Evolutionary conservation across 345 rosid species (phyloP).

Genomic region (Rhodomyrtus tomentosa): DNA sequence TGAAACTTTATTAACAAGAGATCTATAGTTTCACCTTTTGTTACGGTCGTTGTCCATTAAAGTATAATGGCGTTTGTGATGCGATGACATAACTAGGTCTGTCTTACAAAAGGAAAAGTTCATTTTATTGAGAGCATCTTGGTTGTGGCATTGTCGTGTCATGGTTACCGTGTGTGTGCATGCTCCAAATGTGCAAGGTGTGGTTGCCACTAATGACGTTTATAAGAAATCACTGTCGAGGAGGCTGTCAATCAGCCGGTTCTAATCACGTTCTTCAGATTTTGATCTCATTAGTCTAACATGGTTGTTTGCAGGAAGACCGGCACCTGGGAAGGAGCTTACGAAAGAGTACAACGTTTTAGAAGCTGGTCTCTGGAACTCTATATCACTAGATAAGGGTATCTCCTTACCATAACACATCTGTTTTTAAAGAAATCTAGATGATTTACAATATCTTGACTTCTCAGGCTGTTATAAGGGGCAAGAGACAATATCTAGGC

Average conservation of each 20-base stretch:
- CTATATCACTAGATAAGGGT: conserved; percentile 80
- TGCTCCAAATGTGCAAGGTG: neutral
- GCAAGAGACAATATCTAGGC: conserved; percentile 82
- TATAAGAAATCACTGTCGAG: neutral
- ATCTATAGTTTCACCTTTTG: neutral
- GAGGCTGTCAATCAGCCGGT: fast-evolving
- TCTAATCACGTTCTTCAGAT: neutral
- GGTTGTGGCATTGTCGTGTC: neutral
- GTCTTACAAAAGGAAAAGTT: neutral
- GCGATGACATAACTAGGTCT: neutral
- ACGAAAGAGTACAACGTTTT: conserved; percentile 72
- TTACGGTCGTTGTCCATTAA: neutral
- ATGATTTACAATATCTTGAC: neutral
- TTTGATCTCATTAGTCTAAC: neutral
- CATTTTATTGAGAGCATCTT: neutral
- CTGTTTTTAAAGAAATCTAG: neutral
- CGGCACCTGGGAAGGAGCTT: conserved; percentile 83
- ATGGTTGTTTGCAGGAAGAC: conserved; percentile 47
- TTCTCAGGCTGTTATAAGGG: conserved; percentile 81
- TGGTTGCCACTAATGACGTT: neutral
- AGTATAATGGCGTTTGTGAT: neutral
- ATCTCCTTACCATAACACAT: neutral
- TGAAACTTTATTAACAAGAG: neutral
- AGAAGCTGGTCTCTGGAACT: conserved; percentile 90
- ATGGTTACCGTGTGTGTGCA: neutral